These are phyloP conservation scores for Echium plantagineum DNA, from an alignment of 257 asterid species.

Conservation along the genomic window DNA sequence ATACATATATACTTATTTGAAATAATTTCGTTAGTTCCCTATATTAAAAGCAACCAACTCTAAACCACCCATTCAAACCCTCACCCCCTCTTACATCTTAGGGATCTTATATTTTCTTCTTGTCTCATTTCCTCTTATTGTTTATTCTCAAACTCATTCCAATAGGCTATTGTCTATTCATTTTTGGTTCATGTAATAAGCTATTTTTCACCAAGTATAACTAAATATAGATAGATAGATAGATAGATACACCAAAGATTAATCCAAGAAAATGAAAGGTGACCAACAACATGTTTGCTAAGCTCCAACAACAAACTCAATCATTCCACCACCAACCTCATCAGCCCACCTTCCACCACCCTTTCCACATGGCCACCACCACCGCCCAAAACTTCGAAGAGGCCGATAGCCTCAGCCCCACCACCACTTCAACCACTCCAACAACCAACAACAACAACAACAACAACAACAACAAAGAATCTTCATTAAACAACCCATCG, in stretches of 20 bases:
- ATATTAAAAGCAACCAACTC: too few species aligned
- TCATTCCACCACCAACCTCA: constrained; percentile 19
- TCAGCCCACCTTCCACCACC: constrained; percentile 14
- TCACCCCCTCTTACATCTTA: too few species aligned
- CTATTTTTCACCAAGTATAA: too few species aligned
- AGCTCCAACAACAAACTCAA: constrained; percentile 33
- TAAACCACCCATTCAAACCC: neutral
- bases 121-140: neutral
- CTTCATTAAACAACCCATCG: neutral
- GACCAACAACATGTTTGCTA: constrained; percentile 41
- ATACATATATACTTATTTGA: too few species aligned
- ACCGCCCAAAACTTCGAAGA: constrained; percentile 23
- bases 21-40: too few species aligned
- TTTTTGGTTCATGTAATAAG: too few species aligned
- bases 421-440: neutral
- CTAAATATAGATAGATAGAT: too few species aligned
- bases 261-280: constrained; percentile 25
- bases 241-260: neutral
- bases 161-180: too few species aligned
- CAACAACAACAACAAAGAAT: neutral
- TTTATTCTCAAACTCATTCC: neutral
- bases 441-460: constrained; percentile 2
- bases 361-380: constrained; percentile 7
- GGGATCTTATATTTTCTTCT: too few species aligned
- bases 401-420: constrained; percentile 20